Evolutionary conservation across 768 basidiomycete species (phyloP), one percentile per base, ranked within the genome.

Genomic region (Suillus ampliporus): DNA sequence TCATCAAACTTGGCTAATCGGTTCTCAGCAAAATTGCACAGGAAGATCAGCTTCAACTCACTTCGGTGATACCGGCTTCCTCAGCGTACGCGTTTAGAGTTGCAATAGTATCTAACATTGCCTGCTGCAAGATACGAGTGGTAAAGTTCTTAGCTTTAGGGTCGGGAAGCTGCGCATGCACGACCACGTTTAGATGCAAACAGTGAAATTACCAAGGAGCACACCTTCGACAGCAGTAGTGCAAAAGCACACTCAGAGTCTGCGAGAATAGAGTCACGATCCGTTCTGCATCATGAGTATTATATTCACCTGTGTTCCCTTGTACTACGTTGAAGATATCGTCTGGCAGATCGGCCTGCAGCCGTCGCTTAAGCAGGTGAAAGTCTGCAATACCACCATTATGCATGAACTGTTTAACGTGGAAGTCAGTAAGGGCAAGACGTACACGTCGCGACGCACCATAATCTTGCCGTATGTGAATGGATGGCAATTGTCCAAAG

Each of bases 171-270:
- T 96, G 68, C 11, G 44, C 47, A 38, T 23, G 43, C 9, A 60
- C 70, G 57, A 66, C 66, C 51, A 23, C 1, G 4, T 40, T 40
- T 15, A 54, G 14, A 35, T 52, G 44, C 34, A 52, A 35, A 28
- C 51, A 21, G 19, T n/a, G 38, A 61, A 51, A 15, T 50, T 28
- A 26, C 6, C 7, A 35, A 65, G 5, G 21, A 62, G 43, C 58
- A 65, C 64, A 87, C 93, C 80, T 90, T 92, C 3, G 95, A 93
- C 35, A 99, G 76, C 74, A 96, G 92, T 57, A 97, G 78, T 9
- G 93, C 95, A 72, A 99, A 99, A 6, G 94, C 90, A 95, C 96
- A 98, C 81, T 99, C 96, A 4, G 94, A 96, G 77, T 99, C 97
- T 91, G 66, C 61, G 31, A 57, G 44, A 57, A 51, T 15, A 35